These are phyloP conservation scores for Neurospora sp. DNA, from an alignment of 495 filamentous ascomycete species.

Conservation along the genomic window DNA sequence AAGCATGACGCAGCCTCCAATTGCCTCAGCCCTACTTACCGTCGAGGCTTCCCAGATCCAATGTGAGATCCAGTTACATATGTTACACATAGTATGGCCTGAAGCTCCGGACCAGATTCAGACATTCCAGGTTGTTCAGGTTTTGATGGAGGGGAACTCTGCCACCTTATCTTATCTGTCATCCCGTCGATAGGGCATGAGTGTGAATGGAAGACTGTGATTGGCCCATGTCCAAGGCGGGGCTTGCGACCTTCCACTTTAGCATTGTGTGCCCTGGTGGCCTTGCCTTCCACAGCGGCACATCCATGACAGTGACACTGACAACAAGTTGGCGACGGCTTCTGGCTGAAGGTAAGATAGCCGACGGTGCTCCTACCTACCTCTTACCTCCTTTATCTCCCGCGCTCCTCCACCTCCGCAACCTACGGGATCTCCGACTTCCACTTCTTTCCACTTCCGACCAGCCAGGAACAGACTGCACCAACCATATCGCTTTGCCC, in stretches of 20 bases:
- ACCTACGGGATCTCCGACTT: background rate
- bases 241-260: background rate
- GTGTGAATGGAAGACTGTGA: background rate
- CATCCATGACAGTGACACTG: background rate
- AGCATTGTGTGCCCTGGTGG: background rate
- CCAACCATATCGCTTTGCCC: background rate
- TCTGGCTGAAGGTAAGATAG: background rate
- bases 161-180: background rate
- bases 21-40: background rate
- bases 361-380: background rate
- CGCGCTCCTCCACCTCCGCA: background rate
- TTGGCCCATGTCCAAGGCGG: background rate
- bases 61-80: background rate
- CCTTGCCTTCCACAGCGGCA: background rate
- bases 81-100: background rate
- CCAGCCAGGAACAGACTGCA: background rate
- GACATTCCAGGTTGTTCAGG: background rate
- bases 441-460: background rate
- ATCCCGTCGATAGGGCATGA: background rate
- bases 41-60: background rate
- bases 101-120: background rate
- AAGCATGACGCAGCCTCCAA: background rate
- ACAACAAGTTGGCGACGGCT: background rate
- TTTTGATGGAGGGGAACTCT: background rate
- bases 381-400: background rate